Evolutionary conservation across 2,329 filamentous ascomycete genomes (phyloP).

Genomic region (Neofusicoccum ribis): DNA sequence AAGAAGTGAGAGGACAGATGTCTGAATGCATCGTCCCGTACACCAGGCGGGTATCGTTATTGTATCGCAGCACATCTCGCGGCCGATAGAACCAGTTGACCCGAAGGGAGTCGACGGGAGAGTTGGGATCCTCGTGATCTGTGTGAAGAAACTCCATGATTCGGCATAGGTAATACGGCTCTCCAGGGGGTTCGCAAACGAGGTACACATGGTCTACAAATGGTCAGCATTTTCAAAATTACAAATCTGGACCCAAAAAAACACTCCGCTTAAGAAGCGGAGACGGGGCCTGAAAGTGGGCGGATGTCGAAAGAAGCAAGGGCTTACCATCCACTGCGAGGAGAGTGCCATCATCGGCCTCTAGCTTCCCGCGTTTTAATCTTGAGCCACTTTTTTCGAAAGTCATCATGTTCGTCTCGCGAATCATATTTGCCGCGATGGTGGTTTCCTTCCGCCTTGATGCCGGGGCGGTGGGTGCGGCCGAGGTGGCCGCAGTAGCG

Average conservation of each 20-base stretch:
- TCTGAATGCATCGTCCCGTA: constrained; percentile 99
- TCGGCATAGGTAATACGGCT: constrained; percentile 94
- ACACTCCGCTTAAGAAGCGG: background rate
- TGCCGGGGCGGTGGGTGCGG: constrained; percentile 37
- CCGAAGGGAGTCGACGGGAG: constrained; percentile 80
- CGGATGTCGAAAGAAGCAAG: background rate
- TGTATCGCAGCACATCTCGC: constrained; percentile 90
- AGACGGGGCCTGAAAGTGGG: background rate
- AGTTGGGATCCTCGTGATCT: constrained; percentile 67
- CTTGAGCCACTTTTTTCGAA: constrained; percentile 67
- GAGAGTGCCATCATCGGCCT: constrained; percentile 86
- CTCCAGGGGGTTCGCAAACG: constrained; percentile 93
- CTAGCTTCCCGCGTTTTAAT: constrained; percentile 55
- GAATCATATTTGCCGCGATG: constrained; percentile 42
- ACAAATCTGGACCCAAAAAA: background rate
- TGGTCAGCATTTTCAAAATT: constrained; percentile 36
- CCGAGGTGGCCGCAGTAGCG: constrained; percentile 16
- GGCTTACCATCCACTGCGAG: constrained; percentile 81
- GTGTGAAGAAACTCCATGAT: constrained; percentile 97
- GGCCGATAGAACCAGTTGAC: constrained; percentile 99
- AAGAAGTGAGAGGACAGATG: constrained; percentile 84
- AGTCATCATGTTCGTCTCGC: constrained; percentile 82
- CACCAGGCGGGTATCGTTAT: constrained; percentile 84
- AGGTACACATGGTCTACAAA: constrained; percentile 82
- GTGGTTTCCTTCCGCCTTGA: constrained; percentile 39